Conservation (phyloP, 2,329 filamentous ascomycete species). For the Botryotinia convoluta region DNA sequence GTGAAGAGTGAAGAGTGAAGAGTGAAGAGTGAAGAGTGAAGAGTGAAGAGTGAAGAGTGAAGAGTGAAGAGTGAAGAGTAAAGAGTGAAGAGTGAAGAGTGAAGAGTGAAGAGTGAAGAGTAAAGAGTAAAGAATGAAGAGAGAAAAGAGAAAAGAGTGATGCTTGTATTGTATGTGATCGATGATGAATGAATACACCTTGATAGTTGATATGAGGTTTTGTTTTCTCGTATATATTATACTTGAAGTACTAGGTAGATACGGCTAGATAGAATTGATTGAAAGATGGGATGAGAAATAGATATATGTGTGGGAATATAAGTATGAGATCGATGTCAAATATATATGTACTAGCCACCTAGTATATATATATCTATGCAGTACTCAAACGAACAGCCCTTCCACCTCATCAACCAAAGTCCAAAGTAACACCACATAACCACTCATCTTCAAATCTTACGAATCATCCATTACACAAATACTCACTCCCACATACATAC, state of each 20-base stretch:
- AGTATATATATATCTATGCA: neutral
- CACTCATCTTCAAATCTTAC: neutral
- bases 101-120: no score
- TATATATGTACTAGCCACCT: neutral
- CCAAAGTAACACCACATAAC: neutral
- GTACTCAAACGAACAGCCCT: neutral
- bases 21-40: no score
- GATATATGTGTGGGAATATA: neutral
- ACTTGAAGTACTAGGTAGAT: neutral
- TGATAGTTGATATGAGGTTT: neutral
- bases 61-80: no score
- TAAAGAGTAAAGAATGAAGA: no score
- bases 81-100: no score
- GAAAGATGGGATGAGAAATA: no score
- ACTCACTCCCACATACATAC: neutral
- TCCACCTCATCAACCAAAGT: neutral
- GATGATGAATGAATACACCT: neutral
- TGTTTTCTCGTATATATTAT: neutral
- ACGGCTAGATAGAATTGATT: no score
- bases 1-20: no score
- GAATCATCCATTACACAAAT: neutral
- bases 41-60: no score
- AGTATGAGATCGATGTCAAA: no score
- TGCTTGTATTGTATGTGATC: neutral
- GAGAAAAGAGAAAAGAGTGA: no score